A percentile compares a stretch with the other conserved stretches of the same genome.
These are phyloP conservation scores for Hibiscus mutabilis DNA, from an alignment of 345 rosid genomes.

Conservation along the genomic window DNA sequence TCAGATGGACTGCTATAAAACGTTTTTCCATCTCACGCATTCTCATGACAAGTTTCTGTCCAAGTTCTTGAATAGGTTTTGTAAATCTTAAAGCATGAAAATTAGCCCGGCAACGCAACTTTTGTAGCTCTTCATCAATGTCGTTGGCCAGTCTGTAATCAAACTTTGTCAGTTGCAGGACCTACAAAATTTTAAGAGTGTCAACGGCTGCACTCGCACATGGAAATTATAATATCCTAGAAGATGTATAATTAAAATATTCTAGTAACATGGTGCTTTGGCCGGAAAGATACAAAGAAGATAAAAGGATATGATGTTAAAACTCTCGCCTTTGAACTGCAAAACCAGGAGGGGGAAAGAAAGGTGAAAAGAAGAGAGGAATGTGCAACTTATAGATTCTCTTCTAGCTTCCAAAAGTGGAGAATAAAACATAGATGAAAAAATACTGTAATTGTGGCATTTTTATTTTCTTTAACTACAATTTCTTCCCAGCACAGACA, in stretches of 20 bases:
- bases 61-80: conserved; percentile 71
- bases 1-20: conserved; percentile 84
- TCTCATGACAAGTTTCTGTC: conserved; percentile 62
- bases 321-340: neutral
- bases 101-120: conserved; percentile 88
- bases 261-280: neutral
- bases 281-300: neutral
- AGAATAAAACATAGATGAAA: neutral
- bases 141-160: conserved; percentile 90
- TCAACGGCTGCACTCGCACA: neutral
- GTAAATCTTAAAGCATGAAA: conserved; percentile 88
- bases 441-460: neutral
- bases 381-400: neutral
- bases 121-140: conserved; percentile 83
- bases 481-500: neutral
- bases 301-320: neutral
- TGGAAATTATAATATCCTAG: neutral
- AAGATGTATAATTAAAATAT: neutral
- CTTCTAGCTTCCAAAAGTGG: neutral
- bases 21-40: conserved; percentile 76
- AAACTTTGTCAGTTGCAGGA: conserved; percentile 93
- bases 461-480: neutral
- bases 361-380: neutral
- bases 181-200: conserved; percentile 47
- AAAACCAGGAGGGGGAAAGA: neutral